A percentile compares a stretch with the other conserved stretches of the same genome.
These are phyloP conservation scores for Populus hybrid DNA, from an alignment of 441 rosid species.

Conservation along the genomic window DNA sequence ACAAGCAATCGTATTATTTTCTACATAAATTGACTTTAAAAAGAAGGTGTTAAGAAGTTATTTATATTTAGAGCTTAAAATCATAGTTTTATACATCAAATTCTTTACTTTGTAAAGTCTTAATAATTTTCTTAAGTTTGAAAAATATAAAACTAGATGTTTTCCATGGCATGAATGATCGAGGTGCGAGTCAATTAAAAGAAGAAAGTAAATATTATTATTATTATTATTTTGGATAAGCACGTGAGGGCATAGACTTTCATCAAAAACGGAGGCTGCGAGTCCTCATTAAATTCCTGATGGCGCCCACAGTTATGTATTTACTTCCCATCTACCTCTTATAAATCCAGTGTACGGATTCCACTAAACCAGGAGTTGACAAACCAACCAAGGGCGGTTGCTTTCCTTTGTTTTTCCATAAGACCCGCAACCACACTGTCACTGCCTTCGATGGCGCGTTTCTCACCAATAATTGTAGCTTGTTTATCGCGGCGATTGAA, in stretches of 20 bases:
- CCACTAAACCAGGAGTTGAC: constrained; percentile 4
- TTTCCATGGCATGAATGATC: too few relatives aligned
- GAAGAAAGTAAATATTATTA: too few relatives aligned
- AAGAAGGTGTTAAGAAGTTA: too few relatives aligned
- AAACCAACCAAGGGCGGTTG: neutral
- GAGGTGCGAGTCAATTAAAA: too few relatives aligned
- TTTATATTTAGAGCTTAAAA: too few relatives aligned
- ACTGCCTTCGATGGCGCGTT: neutral
- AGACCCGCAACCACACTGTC: neutral
- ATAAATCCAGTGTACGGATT: neutral
- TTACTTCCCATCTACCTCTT: neutral
- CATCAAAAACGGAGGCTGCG: neutral
- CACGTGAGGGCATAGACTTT: neutral
- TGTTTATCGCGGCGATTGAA: neutral
- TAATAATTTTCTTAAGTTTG: too few relatives aligned
- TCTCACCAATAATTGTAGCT: neutral
- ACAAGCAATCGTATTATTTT: too few relatives aligned
- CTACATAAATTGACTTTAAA: too few relatives aligned
- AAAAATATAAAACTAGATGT: too few relatives aligned
- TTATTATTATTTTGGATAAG: too few relatives aligned
- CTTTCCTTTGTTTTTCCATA: neutral
- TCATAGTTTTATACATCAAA: too few relatives aligned
- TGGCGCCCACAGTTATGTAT: constrained; percentile 8
- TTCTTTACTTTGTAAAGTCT: too few relatives aligned
- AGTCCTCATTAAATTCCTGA: neutral